Evolutionary conservation across 768 basidiomycete genomes (phyloP).

Genomic region (Arthromyces matolae): DNA sequence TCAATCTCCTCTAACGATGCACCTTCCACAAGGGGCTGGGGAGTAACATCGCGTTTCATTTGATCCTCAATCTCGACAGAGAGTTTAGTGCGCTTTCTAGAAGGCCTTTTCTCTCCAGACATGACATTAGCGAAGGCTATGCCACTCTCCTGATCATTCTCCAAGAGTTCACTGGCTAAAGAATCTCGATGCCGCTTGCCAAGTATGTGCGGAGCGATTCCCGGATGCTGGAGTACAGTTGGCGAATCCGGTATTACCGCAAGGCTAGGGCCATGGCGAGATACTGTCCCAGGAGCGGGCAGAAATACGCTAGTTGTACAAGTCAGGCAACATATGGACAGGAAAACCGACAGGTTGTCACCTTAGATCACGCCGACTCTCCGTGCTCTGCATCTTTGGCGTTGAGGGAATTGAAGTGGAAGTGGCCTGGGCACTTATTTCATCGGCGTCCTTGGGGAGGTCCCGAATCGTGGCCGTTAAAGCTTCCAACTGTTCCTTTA

Average conservation of each 20-base stretch:
- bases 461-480: conserved; percentile 29
- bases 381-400: conserved; percentile 7
- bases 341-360: background rate
- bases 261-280: background rate
- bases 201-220: conserved; percentile 43
- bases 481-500: conserved; percentile 35
- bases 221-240: conserved; percentile 29
- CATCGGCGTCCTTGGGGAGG: conserved; percentile 23
- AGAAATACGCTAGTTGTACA: conserved; percentile 20
- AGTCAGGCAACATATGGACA: background rate
- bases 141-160: conserved; percentile 38
- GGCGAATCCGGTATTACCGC: background rate
- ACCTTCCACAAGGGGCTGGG: background rate
- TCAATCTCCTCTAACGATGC: conserved; percentile 12
- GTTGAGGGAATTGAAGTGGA: conserved; percentile 14
- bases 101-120: conserved; percentile 39
- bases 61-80: conserved; percentile 13
- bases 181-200: conserved; percentile 68
- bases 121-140: conserved; percentile 35
- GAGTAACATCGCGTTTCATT: background rate
- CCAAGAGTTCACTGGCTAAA: conserved; percentile 38
- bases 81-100: conserved; percentile 52
- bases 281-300: background rate
- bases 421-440: conserved; percentile 19
- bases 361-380: conserved; percentile 4